A percentile compares a stretch with the other conserved stretches of the same genome.
Conservation (phyloP, 2,329 filamentous ascomycete genomes). For the Drechslerella stenobrocha region DNA sequence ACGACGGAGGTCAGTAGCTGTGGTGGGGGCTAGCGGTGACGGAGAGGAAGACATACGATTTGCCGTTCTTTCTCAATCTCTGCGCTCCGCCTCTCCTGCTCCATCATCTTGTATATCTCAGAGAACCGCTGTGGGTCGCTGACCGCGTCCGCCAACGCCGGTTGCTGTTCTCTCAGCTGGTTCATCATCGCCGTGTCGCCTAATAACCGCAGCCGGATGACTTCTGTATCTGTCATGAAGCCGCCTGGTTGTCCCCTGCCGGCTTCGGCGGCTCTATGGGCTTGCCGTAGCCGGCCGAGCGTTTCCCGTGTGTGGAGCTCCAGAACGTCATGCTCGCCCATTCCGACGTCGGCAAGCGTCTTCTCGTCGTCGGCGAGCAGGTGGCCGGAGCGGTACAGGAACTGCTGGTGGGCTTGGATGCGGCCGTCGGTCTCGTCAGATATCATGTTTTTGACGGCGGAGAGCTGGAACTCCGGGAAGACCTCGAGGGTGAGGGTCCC, state of each 20-base stretch:
- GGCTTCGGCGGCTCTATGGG: slow-evolving; percentile 54
- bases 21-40: too few relatives aligned
- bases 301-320: slow-evolving; percentile 73
- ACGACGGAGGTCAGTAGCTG: too few relatives aligned
- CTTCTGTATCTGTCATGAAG: slow-evolving; percentile 70
- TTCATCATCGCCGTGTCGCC: slow-evolving; percentile 73
- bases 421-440: slow-evolving; percentile 75
- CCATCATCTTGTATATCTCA: slow-evolving; percentile 68
- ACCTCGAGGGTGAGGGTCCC: slow-evolving; percentile 65
- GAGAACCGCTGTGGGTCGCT: slow-evolving; percentile 77
- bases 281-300: slow-evolving; percentile 55
- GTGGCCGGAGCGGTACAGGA: slow-evolving; percentile 83
- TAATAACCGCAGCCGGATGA: slow-evolving; percentile 78
- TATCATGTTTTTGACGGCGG: slow-evolving; percentile 83
- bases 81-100: slow-evolving; percentile 76
- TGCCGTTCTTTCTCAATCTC: too few relatives aligned
- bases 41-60: slow-evolving; percentile 59
- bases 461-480: slow-evolving; percentile 77
- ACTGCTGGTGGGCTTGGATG: slow-evolving; percentile 70
- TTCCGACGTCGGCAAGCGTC: slow-evolving; percentile 77
- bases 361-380: slow-evolving; percentile 75
- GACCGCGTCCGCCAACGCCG: slow-evolving; percentile 74
- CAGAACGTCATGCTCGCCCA: slow-evolving; percentile 89
- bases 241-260: slow-evolving; percentile 49
- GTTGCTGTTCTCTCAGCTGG: slow-evolving; percentile 71